These are phyloP conservation scores for Babesia sp. DNA, from an alignment of 169 alveolate genomes.

Conservation along the genomic window DNA sequence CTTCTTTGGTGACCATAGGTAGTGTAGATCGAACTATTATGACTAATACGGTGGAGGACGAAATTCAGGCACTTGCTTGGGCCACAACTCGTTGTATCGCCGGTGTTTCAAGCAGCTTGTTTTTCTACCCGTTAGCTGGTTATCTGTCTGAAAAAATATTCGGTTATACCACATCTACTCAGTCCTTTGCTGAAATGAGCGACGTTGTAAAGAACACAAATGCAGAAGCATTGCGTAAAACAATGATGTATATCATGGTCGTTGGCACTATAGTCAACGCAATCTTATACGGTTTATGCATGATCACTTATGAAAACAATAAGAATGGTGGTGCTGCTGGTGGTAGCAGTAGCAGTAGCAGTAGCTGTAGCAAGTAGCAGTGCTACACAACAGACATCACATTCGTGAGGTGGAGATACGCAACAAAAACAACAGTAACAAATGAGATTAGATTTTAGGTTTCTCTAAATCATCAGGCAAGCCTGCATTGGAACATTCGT, in stretches of 20 bases:
- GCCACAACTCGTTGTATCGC: neutral
- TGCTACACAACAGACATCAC: no score
- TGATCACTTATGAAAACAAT: neutral
- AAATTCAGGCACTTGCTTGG: neutral
- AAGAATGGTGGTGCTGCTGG: no score
- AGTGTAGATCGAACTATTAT: constrained; percentile 12
- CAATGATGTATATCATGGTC: constrained; percentile 13
- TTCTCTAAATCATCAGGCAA: no score
- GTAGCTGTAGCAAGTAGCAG: no score
- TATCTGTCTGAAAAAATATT: constrained; percentile 5
- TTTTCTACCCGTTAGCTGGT: neutral
- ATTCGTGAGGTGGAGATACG: no score
- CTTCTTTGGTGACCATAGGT: constrained; percentile 1
- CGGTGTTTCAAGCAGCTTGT: neutral
- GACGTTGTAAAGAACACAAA: neutral
- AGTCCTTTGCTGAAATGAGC: constrained; percentile 1
- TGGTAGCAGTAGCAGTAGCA: no score
- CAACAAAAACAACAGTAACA: no score
- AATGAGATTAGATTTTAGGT: no score
- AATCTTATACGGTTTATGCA: neutral
- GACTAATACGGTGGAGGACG: neutral
- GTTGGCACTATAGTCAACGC: constrained; percentile 2
- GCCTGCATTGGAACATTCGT: no score
- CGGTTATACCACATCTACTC: constrained; percentile 1
- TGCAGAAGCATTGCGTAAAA: neutral